These are phyloP conservation scores for Cadophora sp. DNA, from an alignment of 2,329 filamentous ascomycete genomes.

Conservation along the genomic window DNA sequence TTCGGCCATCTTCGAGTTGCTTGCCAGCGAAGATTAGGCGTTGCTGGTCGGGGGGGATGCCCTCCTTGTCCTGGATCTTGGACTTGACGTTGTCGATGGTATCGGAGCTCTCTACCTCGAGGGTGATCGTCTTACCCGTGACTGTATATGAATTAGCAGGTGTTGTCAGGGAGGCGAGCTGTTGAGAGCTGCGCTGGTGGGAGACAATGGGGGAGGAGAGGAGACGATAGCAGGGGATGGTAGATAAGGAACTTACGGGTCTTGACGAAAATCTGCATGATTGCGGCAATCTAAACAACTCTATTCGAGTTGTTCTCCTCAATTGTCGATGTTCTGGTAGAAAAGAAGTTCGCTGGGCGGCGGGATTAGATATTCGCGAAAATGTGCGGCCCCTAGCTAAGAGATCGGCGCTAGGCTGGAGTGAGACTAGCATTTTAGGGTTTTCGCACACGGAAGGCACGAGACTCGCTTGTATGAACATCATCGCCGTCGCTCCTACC, in stretches of 20 bases:
- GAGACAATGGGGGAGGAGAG: neutral
- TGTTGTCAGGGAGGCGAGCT: neutral
- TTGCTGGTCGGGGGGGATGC: slow-evolving; percentile 98
- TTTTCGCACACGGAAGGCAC: slow-evolving; percentile 15
- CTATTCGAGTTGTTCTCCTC: slow-evolving; percentile 17
- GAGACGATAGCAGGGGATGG: neutral
- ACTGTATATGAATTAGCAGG: slow-evolving; percentile 19
- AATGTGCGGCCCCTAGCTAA: slow-evolving; percentile 8
- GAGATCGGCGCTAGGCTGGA: neutral
- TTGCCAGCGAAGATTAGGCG: slow-evolving; percentile 99
- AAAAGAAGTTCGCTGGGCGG: neutral
- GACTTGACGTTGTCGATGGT: slow-evolving; percentile 99
- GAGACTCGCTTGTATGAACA: slow-evolving; percentile 10
- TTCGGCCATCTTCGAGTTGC: slow-evolving; percentile 99
- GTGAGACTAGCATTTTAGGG: slow-evolving; percentile 11
- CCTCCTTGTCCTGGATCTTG: slow-evolving; percentile 99
- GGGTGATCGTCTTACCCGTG: slow-evolving; percentile 99
- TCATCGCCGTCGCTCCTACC: slow-evolving; percentile 9
- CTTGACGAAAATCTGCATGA: slow-evolving; percentile 68
- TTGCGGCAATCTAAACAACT: slow-evolving; percentile 51
- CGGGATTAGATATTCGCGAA: neutral
- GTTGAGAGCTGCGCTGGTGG: neutral
- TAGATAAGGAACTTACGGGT: slow-evolving; percentile 52
- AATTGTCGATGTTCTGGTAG: slow-evolving; percentile 1
- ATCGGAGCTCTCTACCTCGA: slow-evolving; percentile 99